phyloP scores from a whole-genome alignment of 2,329 filamentous ascomycete genomes.

The Parastagonospora avenae region DNA sequence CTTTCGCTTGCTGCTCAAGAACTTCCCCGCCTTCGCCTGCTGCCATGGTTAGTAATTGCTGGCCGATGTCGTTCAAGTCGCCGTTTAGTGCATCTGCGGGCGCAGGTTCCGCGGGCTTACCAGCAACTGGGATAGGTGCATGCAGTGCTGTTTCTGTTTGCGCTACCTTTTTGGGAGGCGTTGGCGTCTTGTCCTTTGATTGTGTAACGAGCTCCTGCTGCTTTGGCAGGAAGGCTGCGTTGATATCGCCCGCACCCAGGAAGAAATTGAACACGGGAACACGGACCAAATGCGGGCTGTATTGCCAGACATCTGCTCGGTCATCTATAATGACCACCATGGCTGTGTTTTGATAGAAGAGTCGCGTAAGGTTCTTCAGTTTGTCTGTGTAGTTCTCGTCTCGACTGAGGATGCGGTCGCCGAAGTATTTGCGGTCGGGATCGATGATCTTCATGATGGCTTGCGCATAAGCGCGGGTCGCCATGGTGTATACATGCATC shows the following conservation, averaged over 20 bases:
- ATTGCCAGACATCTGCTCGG: conserved; percentile 93
- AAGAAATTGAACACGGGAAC: conserved; percentile 97
- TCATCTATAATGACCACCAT: conserved; percentile 99
- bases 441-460: conserved; percentile 93
- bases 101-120: conserved; percentile 24
- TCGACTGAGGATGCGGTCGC: conserved; percentile 91
- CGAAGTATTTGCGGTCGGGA: conserved; percentile 85
- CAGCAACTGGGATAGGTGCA: conserved; percentile 22
- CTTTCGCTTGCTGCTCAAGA: conserved; percentile 76
- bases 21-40: conserved; percentile 70
- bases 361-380: conserved; percentile 83
- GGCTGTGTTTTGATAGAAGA: conserved; percentile 96
- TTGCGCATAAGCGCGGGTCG: conserved; percentile 92
- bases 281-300: conserved; percentile 90
- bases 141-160: conserved; percentile 20
- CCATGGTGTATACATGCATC: conserved; percentile 99
- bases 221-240: conserved; percentile 94
- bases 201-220: conserved; percentile 50
- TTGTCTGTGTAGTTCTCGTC: conserved; percentile 95
- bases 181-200: conserved; percentile 23
- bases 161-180: conserved; percentile 17
- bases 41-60: conserved; percentile 76
- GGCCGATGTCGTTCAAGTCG: conserved; percentile 68
- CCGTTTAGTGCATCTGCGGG: conserved; percentile 41
- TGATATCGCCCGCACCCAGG: conserved; percentile 97